Evolutionary conservation across 805 yeast species (phyloP).

Genomic region (Lipomyces yamadae): DNA sequence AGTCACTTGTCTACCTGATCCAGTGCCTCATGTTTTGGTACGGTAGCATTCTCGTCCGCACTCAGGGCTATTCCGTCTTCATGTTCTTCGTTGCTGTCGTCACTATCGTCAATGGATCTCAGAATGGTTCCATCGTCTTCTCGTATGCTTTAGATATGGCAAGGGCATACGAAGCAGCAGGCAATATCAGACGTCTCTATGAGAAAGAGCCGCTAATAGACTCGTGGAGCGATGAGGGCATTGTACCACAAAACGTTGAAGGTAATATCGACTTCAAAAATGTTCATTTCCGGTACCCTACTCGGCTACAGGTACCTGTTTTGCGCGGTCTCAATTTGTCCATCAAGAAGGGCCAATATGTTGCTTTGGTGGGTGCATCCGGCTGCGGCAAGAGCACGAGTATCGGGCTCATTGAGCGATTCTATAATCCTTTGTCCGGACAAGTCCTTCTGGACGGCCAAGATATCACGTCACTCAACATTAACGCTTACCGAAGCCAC

Average conservation of each 20-base stretch:
- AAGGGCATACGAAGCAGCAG: slow-evolving; percentile 49
- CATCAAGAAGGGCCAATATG: slow-evolving; percentile 77
- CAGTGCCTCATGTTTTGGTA: slow-evolving; percentile 53
- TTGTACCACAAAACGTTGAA: slow-evolving; percentile 40
- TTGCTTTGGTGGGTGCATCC: slow-evolving; percentile 91
- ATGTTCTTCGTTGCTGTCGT: slow-evolving; percentile 50
- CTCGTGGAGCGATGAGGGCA: slow-evolving; percentile 43
- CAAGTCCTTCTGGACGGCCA: slow-evolving; percentile 58
- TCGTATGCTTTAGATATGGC: slow-evolving; percentile 53
- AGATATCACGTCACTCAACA: slow-evolving; percentile 55
- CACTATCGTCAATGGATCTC: slow-evolving; percentile 50
- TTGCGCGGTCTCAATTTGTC: slow-evolving; percentile 40
- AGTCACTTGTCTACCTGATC: slow-evolving; percentile 50
- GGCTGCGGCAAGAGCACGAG: slow-evolving; percentile 54
- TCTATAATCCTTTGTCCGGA: slow-evolving; percentile 58
- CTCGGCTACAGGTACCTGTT: slow-evolving; percentile 42
- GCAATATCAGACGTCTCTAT: slow-evolving; percentile 44
- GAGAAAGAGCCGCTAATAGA: slow-evolving; percentile 47
- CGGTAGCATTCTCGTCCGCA: slow-evolving; percentile 47
- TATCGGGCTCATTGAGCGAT: slow-evolving; percentile 57
- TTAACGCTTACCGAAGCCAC: slow-evolving; percentile 56
- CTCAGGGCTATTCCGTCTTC: slow-evolving; percentile 42
- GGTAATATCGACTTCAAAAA: slow-evolving; percentile 60
- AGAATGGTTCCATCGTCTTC: slow-evolving; percentile 49
- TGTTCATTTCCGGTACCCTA: slow-evolving; percentile 44